These are phyloP conservation scores for Podila minutissima DNA, from an alignment of 192 early-diverging fungal species.

Conservation along the genomic window DNA sequence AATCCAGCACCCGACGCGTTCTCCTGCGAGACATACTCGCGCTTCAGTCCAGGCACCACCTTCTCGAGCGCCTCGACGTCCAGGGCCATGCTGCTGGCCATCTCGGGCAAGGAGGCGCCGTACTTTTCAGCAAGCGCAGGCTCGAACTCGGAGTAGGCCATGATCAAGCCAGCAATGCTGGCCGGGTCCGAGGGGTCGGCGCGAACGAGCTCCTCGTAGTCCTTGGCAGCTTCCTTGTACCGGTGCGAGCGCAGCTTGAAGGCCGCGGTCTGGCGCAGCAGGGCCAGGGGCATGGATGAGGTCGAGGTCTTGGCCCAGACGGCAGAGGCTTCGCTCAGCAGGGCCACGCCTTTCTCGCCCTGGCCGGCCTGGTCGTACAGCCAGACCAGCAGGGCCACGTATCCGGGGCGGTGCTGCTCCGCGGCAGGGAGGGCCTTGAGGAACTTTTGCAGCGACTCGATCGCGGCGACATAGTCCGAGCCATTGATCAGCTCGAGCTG, in stretches of 20 bases:
- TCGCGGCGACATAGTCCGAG: slow-evolving; percentile 56
- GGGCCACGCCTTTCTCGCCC: slow-evolving; percentile 63
- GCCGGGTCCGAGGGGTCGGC: slow-evolving; percentile 70
- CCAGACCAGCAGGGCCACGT: slow-evolving; percentile 78
- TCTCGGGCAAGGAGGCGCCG: slow-evolving; percentile 58
- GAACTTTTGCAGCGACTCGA: slow-evolving; percentile 58
- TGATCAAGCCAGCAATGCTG: slow-evolving; percentile 73
- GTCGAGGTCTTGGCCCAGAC: slow-evolving; percentile 61
- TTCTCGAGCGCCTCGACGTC: slow-evolving; percentile 67
- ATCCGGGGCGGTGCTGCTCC: slow-evolving; percentile 63
- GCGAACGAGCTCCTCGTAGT: slow-evolving; percentile 76
- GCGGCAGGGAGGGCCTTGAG: slow-evolving; percentile 46
- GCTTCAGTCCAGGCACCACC: slow-evolving; percentile 63
- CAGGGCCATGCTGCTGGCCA: slow-evolving; percentile 25
- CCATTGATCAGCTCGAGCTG: slow-evolving; percentile 63
- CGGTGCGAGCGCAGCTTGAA: slow-evolving; percentile 72
- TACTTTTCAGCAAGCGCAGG: slow-evolving; percentile 72
- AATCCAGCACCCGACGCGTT: slow-evolving; percentile 7
- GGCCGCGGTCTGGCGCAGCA: slow-evolving; percentile 71
- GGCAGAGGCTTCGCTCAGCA: slow-evolving; percentile 65
- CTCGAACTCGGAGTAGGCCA: slow-evolving; percentile 71
- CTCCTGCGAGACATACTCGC: slow-evolving; percentile 54
- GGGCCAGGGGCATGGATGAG: slow-evolving; percentile 27
- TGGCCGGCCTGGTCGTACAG: slow-evolving; percentile 73
- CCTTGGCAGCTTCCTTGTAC: slow-evolving; percentile 69